A percentile compares a stretch with the other conserved stretches of the same genome.
phyloP scores from a whole-genome alignment of 2,329 filamentous ascomycete species.

The Exophiala aquamarina region DNA sequence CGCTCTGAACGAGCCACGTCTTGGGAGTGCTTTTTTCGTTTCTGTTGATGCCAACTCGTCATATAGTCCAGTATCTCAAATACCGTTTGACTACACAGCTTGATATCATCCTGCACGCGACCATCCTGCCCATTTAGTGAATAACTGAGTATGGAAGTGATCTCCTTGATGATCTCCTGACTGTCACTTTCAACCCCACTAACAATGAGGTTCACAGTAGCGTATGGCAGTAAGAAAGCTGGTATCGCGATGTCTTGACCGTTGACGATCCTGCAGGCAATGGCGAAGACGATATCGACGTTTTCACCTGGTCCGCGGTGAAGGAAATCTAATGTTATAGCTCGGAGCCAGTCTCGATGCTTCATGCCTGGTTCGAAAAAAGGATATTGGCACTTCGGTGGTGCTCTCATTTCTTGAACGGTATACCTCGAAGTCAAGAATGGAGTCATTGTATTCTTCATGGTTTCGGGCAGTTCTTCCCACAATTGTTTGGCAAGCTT shows the following conservation, averaged over 20 bases:
- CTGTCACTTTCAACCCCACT: conserved; percentile 65
- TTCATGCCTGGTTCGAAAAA: conserved; percentile 65
- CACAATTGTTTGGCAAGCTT: conserved; percentile 47
- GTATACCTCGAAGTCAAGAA: conserved; percentile 83
- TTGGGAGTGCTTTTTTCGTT: conserved; percentile 51
- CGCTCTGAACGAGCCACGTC: conserved; percentile 17
- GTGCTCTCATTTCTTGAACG: conserved; percentile 49
- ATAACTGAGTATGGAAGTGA: conserved; percentile 71
- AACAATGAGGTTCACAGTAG: conserved; percentile 78
- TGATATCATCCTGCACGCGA: conserved; percentile 71
- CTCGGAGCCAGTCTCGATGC: conserved; percentile 79
- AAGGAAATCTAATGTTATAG: conserved; percentile 78
- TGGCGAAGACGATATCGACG: conserved; percentile 74
- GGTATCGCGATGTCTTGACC: conserved; percentile 84
- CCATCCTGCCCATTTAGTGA: conserved; percentile 52
- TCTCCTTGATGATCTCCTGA: conserved; percentile 67
- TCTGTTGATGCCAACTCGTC: conserved; percentile 83
- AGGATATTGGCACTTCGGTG: conserved; percentile 65
- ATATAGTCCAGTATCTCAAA: conserved; percentile 91
- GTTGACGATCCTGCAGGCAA: conserved; percentile 77
- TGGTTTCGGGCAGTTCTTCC: conserved; percentile 71
- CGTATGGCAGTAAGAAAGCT: conserved; percentile 84
- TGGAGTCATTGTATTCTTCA: conserved; percentile 79
- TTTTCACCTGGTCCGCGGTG: conserved; percentile 73
- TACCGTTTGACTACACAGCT: conserved; percentile 86